These are phyloP conservation scores for Maudiozyma bulderi DNA, from an alignment of 805 yeast species.

Conservation along the genomic window DNA sequence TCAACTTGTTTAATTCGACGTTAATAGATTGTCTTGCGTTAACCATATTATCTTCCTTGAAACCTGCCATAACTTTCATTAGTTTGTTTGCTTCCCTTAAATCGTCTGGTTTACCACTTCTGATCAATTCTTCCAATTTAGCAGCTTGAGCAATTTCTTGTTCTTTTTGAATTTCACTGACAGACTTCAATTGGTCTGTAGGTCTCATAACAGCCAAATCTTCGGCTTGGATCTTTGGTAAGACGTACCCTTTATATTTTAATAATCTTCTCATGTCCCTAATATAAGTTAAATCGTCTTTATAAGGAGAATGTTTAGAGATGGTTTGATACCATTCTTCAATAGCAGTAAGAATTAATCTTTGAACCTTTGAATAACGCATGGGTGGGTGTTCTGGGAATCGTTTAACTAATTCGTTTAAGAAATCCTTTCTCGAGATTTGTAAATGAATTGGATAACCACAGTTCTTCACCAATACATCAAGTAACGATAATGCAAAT, in stretches of 20 bases:
- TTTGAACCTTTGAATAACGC: constrained; percentile 72
- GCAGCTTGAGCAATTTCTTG: constrained; percentile 91
- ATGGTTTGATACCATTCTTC: constrained; percentile 97
- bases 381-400: constrained; percentile 94
- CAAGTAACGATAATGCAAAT: constrained; percentile 74
- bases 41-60: constrained; percentile 64
- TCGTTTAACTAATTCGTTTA: constrained; percentile 83
- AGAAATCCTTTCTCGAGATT: constrained; percentile 86
- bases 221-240: constrained; percentile 84
- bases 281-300: constrained; percentile 84
- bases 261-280: constrained; percentile 92
- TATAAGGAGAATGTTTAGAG: constrained; percentile 79
- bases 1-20: constrained; percentile 74
- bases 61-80: constrained; percentile 98
- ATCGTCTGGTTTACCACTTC: constrained; percentile 93
- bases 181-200: constrained; percentile 72
- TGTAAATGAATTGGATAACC: constrained; percentile 96
- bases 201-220: constrained; percentile 93
- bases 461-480: constrained; percentile 90
- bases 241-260: constrained; percentile 80
- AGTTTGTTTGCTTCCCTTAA: constrained; percentile 90
- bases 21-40: constrained; percentile 67
- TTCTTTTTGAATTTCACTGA: constrained; percentile 85
- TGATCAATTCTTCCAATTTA: constrained; percentile 86
- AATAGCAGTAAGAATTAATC: constrained; percentile 76